phyloP scores from a whole-genome alignment of 768 basidiomycete genomes.

The Vararia minispora region DNA sequence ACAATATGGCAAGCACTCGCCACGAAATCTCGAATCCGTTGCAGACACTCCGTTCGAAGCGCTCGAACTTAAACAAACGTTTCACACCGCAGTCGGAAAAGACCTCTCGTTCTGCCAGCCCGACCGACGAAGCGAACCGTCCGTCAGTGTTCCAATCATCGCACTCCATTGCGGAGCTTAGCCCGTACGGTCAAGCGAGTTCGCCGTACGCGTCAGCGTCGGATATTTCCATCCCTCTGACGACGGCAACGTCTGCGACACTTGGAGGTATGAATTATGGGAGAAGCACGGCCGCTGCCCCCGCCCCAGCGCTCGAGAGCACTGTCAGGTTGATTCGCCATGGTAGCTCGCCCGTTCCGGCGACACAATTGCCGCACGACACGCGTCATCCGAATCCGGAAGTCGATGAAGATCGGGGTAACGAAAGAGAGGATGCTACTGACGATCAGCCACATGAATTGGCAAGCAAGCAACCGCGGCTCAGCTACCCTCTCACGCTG shows the following conservation, averaged over 20 bases:
- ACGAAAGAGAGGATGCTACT: background rate
- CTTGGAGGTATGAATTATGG: slow-evolving; percentile 8
- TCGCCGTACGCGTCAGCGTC: slow-evolving; percentile 8
- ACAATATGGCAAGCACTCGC: slow-evolving; percentile 16
- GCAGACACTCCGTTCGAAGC: too few relatives aligned
- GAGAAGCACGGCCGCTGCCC: slow-evolving; percentile 5
- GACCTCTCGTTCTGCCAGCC: too few relatives aligned
- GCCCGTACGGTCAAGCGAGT: too few relatives aligned
- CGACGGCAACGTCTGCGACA: slow-evolving; percentile 2
- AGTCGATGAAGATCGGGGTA: slow-evolving; percentile 4
- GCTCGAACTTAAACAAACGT: too few relatives aligned
- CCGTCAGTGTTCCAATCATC: too few relatives aligned
- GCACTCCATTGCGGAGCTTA: too few relatives aligned
- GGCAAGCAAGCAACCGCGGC: slow-evolving; percentile 1
- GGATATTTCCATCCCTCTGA: slow-evolving; percentile 7
- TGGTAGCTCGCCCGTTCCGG: slow-evolving; percentile 9
- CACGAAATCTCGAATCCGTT: too few relatives aligned
- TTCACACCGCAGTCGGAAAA: too few relatives aligned
- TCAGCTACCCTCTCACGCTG: slow-evolving; percentile 11
- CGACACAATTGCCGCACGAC: slow-evolving; percentile 8
- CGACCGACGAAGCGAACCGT: too few relatives aligned
- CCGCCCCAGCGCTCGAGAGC: slow-evolving; percentile 9
- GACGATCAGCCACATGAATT: slow-evolving; percentile 5
- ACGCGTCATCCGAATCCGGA: slow-evolving; percentile 4
- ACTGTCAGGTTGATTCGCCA: slow-evolving; percentile 13